phyloP scores from a whole-genome alignment of 1,139 yeast genomes.

The Yamadazyma triangularis region DNA sequence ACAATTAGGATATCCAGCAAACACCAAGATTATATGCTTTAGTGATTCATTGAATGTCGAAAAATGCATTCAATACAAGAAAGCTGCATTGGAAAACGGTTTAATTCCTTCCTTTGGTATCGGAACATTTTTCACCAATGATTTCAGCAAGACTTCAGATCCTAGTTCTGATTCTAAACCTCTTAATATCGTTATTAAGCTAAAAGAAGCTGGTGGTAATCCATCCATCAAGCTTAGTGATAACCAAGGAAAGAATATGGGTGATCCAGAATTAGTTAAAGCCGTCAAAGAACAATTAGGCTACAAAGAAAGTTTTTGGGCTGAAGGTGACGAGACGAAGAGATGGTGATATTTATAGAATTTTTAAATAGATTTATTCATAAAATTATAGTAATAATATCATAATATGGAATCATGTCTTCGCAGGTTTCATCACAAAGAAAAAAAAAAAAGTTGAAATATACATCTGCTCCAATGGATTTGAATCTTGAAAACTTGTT shows the following conservation, averaged over 20 bases:
- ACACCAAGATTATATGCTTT: conserved; percentile 70
- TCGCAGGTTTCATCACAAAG: too few species aligned
- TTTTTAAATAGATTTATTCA: too few species aligned
- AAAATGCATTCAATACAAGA: conserved; percentile 63
- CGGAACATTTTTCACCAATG: conserved; percentile 89
- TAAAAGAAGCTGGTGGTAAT: conserved; percentile 65
- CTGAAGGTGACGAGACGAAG: conserved; percentile 73
- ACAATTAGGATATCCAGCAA: conserved; percentile 51
- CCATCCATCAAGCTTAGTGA: conserved; percentile 91
- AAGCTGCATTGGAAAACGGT: conserved; percentile 63
- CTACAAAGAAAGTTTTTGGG: conserved; percentile 67
- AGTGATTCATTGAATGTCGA: conserved; percentile 85
- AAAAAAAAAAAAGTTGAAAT: too few species aligned
- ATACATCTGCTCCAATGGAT: too few species aligned
- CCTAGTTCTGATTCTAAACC: conserved; percentile 62
- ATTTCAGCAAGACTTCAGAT: conserved; percentile 33
- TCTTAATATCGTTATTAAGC: conserved; percentile 86
- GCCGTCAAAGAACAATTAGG: conserved; percentile 75
- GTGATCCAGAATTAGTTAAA: conserved; percentile 66
- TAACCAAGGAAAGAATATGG: conserved; percentile 88
- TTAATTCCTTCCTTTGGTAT: conserved; percentile 79
- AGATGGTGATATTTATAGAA: conserved; percentile 57
- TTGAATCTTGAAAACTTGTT: conserved; percentile 19
- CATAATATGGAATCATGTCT: too few species aligned
- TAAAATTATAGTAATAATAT: too few species aligned